Evolutionary conservation across 805 yeast species (phyloP).

Genomic region (Vanderwaltozyma polyspora): DNA sequence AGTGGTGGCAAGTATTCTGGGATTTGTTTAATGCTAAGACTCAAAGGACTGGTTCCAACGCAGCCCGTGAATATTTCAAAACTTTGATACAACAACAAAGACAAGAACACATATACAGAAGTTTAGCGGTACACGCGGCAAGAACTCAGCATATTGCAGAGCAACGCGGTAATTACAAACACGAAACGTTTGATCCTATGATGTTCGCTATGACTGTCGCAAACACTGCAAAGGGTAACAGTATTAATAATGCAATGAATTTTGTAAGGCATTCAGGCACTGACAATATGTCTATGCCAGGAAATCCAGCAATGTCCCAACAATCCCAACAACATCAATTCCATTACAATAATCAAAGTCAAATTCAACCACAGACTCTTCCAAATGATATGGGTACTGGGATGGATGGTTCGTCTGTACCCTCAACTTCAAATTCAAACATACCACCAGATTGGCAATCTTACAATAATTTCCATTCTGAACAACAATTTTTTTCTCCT

Average conservation of each 20-base stretch:
- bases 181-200: slow-evolving; percentile 23
- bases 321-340: neutral
- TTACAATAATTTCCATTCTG: neutral
- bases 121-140: slow-evolving; percentile 35
- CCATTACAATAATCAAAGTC: neutral
- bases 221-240: neutral
- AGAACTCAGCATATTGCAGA: slow-evolving; percentile 34
- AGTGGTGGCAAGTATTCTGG: slow-evolving; percentile 98
- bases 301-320: too few relatives aligned
- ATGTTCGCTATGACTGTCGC: slow-evolving; percentile 1
- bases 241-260: neutral
- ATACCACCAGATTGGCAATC: neutral
- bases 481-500: neutral
- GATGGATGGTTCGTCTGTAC: neutral
- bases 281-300: too few relatives aligned
- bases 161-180: slow-evolving; percentile 28
- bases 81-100: slow-evolving; percentile 47
- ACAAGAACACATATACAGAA: slow-evolving; percentile 43
- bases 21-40: slow-evolving; percentile 79
- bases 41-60: slow-evolving; percentile 47
- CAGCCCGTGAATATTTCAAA: slow-evolving; percentile 64
- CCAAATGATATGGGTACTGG: neutral
- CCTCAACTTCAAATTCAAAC: neutral
- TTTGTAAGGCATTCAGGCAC: too few relatives aligned
- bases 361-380: too few relatives aligned